Conservation (phyloP, 257 asterid species). For the Nicotiana obtusifolia region DNA sequence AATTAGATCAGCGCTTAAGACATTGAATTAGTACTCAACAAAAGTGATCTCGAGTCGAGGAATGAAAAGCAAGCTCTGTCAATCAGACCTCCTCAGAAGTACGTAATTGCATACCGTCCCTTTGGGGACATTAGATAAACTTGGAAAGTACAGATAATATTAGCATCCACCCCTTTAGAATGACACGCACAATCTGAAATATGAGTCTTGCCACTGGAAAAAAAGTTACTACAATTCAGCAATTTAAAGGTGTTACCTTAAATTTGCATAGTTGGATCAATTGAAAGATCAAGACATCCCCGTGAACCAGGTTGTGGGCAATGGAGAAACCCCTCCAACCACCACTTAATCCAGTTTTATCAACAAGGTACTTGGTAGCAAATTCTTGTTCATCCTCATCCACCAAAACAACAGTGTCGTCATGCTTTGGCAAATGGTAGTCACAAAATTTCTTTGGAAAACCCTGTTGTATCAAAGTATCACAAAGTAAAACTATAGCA, state of each 20-base stretch:
- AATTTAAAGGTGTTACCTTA: slow-evolving; percentile 33
- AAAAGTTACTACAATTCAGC: not conserved
- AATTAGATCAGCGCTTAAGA: not conserved
- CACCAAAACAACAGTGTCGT: slow-evolving; percentile 40
- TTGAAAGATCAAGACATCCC: slow-evolving; percentile 64
- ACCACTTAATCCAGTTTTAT: slow-evolving; percentile 44
- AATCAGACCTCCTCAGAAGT: too few species aligned
- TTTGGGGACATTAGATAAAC: too few species aligned
- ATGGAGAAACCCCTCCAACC: slow-evolving; percentile 76
- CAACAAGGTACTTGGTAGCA: slow-evolving; percentile 33
- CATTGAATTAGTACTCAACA: too few species aligned
- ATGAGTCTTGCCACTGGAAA: not conserved
- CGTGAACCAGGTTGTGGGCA: slow-evolving; percentile 53
- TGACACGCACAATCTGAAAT: too few species aligned
- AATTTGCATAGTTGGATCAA: slow-evolving; percentile 45
- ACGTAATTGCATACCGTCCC: too few species aligned
- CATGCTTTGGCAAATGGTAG: slow-evolving; percentile 49
- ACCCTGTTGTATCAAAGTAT: slow-evolving; percentile 29
- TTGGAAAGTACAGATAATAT: too few species aligned
- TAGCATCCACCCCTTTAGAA: too few species aligned
- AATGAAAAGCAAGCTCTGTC: too few species aligned
- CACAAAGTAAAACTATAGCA: not conserved
- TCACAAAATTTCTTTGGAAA: slow-evolving; percentile 45
- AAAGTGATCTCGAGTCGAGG: too few species aligned
- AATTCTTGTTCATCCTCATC: slow-evolving; percentile 40